Conservation (phyloP, 306 rosid genomes). For the Prosopis cineraria region DNA sequence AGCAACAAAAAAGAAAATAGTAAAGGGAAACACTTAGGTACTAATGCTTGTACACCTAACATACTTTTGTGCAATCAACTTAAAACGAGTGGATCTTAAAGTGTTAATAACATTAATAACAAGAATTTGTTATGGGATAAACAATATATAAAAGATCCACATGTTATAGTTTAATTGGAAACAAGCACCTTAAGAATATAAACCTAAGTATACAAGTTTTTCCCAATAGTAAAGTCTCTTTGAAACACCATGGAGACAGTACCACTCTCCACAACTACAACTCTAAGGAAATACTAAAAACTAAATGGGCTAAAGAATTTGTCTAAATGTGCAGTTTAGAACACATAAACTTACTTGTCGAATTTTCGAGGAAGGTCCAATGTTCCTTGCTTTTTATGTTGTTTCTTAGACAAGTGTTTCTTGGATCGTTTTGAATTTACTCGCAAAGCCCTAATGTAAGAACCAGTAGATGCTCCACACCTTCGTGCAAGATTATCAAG, state of each 20-base stretch:
- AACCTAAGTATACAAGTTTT: too few species aligned
- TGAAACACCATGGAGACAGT: conserved; percentile 6
- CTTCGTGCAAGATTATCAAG: conserved; percentile 72
- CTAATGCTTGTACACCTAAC: too few species aligned
- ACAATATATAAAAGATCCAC: too few species aligned
- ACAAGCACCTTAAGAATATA: too few species aligned
- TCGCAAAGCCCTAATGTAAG: conserved; percentile 57
- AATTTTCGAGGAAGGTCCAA: conserved; percentile 62
- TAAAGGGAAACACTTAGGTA: too few species aligned
- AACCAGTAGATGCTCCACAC: conserved; percentile 40
- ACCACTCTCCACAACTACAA: not conserved
- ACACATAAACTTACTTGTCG: conserved; percentile 53
- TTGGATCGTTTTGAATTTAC: conserved; percentile 77
- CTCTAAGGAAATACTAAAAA: not conserved
- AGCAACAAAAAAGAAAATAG: conserved; percentile 22
- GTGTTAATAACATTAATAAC: too few species aligned
- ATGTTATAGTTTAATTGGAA: too few species aligned
- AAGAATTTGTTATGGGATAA: too few species aligned
- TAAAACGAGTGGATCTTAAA: too few species aligned
- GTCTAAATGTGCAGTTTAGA: conserved; percentile 18
- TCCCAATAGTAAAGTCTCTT: too few species aligned
- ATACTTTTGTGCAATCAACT: too few species aligned
- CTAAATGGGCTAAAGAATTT: conserved; percentile 2
- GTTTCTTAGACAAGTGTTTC: conserved; percentile 75
- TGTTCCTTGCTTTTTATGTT: conserved; percentile 65